Conservation (phyloP, 768 basidiomycete genomes). For the Pholiota microspora region DNA sequence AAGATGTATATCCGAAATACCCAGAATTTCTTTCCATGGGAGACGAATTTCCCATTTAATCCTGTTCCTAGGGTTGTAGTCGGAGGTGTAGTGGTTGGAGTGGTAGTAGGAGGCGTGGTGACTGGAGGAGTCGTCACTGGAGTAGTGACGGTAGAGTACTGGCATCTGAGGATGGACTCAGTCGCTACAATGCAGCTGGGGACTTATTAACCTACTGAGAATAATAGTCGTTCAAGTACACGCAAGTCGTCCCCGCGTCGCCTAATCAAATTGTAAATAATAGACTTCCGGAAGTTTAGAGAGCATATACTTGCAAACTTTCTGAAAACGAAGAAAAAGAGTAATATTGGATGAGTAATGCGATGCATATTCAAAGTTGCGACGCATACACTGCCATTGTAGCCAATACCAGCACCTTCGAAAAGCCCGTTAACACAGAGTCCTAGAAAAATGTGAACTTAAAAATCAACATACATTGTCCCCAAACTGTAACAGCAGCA, state of each 20-base stretch:
- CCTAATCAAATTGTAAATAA: too few relatives aligned
- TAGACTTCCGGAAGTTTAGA: too few relatives aligned
- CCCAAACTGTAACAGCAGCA: conserved; percentile 27
- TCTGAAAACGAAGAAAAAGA: conserved; percentile 5
- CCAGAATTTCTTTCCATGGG: conserved; percentile 34
- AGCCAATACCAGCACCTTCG: conserved; percentile 26
- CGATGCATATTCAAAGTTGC: not conserved
- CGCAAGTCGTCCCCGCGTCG: conserved; percentile 24
- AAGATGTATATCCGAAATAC: conserved; percentile 8
- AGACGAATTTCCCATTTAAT: conserved; percentile 26
- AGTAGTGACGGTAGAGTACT: conserved; percentile 5
- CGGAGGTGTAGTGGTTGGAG: not conserved
- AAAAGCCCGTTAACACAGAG: not conserved
- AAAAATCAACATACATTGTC: conserved; percentile 31
- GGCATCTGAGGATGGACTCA: conserved; percentile 13
- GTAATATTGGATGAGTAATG: not conserved
- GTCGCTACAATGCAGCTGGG: too few relatives aligned
- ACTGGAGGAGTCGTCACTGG: not conserved
- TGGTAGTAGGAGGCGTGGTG: conserved; percentile 2
- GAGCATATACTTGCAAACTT: conserved; percentile 14
- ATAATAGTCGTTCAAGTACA: conserved; percentile 26
- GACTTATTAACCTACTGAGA: conserved; percentile 30
- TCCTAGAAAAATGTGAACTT: too few relatives aligned
- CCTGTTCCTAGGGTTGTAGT: conserved; percentile 17
- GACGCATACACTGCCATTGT: conserved; percentile 22